Base-by-base conservation (phyloP, 805 yeast species). In the Pichia kluyveri region DNA sequence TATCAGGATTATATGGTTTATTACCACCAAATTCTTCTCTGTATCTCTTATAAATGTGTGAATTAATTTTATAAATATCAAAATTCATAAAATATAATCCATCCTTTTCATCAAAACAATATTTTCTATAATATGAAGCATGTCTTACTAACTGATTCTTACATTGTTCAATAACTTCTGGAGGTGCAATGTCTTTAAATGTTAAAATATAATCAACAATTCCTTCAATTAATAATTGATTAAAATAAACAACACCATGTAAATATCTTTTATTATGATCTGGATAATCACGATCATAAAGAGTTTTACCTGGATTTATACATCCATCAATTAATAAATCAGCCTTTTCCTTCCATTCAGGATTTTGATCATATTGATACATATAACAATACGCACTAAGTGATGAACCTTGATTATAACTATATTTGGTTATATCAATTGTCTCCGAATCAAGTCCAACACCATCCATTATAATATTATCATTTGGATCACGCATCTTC, bases 331-430 rank as follows among this genome's bases (percentile, higher is more conserved):
- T 84, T 59, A 74, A 61, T n/a, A 61, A 69, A 46, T 63, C 66
- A 6, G 78, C 76, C 36, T 67, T 70, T 11, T 65, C 48, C 49
- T 66, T 60, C 80, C 83, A 82, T 56, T 73, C 67, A 12, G 66
- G 60, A 48, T 80, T 76, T 18, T 69, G 61, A 41, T 85, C 82
- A 51, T 66, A 65, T 44, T 67, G 67, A 54, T 72, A 80, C 55
- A 82, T 61, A 55, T 70, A 62, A 15, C 76, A 63, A 9, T 77
- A 70, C 1, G 82, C 77, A 11, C 82, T 73, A 34, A 83, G 56
- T 0, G 87, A 78, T 11, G 83, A 74, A 23, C 89, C 89, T 11
- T 77, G 73, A 63, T 82, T 83, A 61, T 82, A 82, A 7, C 86
- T 73, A 76, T 81, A 79, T 63, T 82, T 81, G 56, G 71, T 70